These are phyloP conservation scores for Microdochium trichocladiopsis DNA, from an alignment of 2,329 filamentous ascomycete species.

Conservation along the genomic window DNA sequence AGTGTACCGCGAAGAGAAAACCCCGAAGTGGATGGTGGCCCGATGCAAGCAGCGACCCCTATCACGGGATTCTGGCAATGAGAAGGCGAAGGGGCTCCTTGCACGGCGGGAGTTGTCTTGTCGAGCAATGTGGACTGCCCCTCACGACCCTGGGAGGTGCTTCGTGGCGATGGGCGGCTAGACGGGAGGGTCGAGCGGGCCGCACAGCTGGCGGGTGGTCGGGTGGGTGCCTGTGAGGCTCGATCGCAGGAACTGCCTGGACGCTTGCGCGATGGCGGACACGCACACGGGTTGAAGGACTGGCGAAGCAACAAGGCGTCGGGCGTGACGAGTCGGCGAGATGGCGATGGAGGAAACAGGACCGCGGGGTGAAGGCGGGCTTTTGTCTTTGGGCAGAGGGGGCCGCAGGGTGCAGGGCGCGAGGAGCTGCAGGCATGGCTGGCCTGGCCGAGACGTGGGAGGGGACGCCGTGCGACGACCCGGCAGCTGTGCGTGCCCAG, in stretches of 20 bases:
- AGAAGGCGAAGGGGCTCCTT: neutral
- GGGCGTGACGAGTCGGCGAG: neutral
- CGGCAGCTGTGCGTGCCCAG: too few species aligned
- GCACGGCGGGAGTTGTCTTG: neutral
- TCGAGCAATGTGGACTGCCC: neutral
- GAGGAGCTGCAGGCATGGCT: neutral
- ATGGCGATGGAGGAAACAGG: neutral
- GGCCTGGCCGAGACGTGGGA: neutral
- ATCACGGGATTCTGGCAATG: neutral
- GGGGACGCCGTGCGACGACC: neutral
- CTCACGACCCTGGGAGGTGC: neutral
- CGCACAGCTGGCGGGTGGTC: neutral
- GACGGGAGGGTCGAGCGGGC: neutral
- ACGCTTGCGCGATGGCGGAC: neutral
- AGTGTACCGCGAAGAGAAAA: too few species aligned
- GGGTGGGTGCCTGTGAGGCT: neutral
- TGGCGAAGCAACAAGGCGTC: neutral
- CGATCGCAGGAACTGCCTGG: neutral
- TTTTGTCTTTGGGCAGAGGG: constrained; percentile 1
- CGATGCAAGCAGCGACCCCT: too few species aligned
- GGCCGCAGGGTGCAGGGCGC: neutral
- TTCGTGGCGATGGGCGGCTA: neutral
- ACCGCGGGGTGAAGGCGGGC: neutral
- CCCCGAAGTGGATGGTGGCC: neutral
- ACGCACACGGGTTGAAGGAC: neutral